Percentiles rank a stretch among this genome's conserved stretches.
Conservation (phyloP, 2,329 filamentous ascomycete genomes). For the Leptographium flavum region DNA sequence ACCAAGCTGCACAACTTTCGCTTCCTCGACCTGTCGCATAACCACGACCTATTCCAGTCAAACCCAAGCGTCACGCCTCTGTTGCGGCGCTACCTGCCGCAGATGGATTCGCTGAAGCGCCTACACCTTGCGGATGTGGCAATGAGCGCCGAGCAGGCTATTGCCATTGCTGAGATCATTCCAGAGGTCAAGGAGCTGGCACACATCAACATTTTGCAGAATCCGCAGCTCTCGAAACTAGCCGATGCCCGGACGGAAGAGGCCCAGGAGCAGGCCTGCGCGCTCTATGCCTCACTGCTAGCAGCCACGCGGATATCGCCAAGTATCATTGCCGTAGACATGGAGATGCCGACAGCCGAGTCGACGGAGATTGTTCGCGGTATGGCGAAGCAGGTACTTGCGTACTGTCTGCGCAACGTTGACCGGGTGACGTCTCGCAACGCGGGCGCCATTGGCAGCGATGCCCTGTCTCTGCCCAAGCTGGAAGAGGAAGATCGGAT, state of each 20-base stretch:
- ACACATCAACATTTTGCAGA: conserved; percentile 78
- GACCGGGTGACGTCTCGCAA: conserved; percentile 55
- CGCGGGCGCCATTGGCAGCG: conserved; percentile 27
- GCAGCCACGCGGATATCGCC: conserved; percentile 73
- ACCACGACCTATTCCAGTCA: conserved; percentile 61
- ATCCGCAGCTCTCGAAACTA: conserved; percentile 55
- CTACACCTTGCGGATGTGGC: conserved; percentile 77
- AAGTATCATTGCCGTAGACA: conserved; percentile 77
- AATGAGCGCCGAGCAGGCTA: conserved; percentile 75
- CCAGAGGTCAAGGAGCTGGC: conserved; percentile 71
- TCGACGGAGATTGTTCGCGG: conserved; percentile 87
- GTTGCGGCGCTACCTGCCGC: conserved; percentile 66
- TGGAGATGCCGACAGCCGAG: conserved; percentile 69
- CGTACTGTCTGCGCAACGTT: conserved; percentile 85
- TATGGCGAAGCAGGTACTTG: conserved; percentile 84
- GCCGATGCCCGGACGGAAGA: conserved; percentile 65
- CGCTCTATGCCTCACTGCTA: conserved; percentile 81
- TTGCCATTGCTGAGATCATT: conserved; percentile 78
- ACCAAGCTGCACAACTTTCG: conserved; percentile 57
- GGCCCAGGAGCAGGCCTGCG: conserved; percentile 82
- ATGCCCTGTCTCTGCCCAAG: conserved; percentile 18
- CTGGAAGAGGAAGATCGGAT: background rate
- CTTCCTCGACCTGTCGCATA: conserved; percentile 88
- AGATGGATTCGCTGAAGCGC: conserved; percentile 62
- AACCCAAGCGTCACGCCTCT: conserved; percentile 60